A percentile compares a stretch with the other conserved stretches of the same genome.
These are phyloP conservation scores for Podaxis sp. DNA, from an alignment of 768 basidiomycete genomes.

Conservation along the genomic window DNA sequence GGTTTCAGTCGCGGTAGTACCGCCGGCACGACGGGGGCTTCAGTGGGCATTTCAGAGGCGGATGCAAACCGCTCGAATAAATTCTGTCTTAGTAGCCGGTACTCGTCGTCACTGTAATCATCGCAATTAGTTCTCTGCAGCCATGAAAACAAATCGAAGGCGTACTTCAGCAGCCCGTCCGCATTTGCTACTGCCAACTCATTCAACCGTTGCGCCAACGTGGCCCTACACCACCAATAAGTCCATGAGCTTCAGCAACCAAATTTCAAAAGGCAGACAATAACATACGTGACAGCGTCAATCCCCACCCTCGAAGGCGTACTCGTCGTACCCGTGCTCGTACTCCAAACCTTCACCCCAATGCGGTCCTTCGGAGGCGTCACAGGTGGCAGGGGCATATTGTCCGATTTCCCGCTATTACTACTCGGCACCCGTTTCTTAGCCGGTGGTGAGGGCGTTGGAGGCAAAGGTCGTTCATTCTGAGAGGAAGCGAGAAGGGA, in stretches of 20 bases:
- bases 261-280: neutral
- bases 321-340: neutral
- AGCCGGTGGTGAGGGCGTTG: constrained; percentile 9
- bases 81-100: constrained; percentile 79
- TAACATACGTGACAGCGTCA: constrained; percentile 45
- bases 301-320: constrained; percentile 9
- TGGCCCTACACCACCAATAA: constrained; percentile 43
- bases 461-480: constrained; percentile 7
- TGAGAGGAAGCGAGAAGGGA: neutral
- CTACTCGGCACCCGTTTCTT: constrained; percentile 16
- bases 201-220: constrained; percentile 77
- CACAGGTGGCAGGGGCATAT: neutral
- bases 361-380: neutral
- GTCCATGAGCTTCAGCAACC: constrained; percentile 1
- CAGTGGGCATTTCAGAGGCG: constrained; percentile 55
- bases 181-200: constrained; percentile 80
- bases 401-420: neutral
- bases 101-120: constrained; percentile 72
- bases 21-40: constrained; percentile 61
- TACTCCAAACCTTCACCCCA: neutral
- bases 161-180: constrained; percentile 75
- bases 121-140: constrained; percentile 6
- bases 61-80: constrained; percentile 78
- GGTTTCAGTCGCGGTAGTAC: constrained; percentile 31
- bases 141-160: neutral